Conservation (phyloP, 2,329 filamentous ascomycete genomes). For the Coniochaeta sp. region DNA sequence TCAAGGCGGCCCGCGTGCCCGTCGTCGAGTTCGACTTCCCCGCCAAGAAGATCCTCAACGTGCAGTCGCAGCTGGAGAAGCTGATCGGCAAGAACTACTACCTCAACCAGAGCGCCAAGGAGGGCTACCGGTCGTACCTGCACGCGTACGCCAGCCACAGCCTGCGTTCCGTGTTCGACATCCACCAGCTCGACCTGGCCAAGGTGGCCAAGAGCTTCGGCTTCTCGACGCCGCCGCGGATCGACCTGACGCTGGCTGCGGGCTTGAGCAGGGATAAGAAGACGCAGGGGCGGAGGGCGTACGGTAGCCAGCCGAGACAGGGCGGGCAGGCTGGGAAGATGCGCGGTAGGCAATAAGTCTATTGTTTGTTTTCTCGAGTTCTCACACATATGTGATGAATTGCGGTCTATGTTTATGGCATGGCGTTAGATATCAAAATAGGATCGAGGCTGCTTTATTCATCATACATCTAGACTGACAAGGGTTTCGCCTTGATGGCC, state of each 20-base stretch:
- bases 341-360: background rate
- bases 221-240: slow-evolving; percentile 67
- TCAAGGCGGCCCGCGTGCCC: slow-evolving; percentile 86
- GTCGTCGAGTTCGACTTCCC: slow-evolving; percentile 97
- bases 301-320: slow-evolving; percentile 58
- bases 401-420: background rate
- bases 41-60: slow-evolving; percentile 81
- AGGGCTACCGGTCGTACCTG: slow-evolving; percentile 81
- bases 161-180: slow-evolving; percentile 75
- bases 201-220: slow-evolving; percentile 83
- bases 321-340: background rate
- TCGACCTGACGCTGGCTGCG: slow-evolving; percentile 71
- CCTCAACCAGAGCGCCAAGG: slow-evolving; percentile 77
- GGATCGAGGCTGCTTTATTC: background rate
- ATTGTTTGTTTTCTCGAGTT: background rate
- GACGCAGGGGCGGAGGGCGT: slow-evolving; percentile 54
- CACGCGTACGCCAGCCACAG: slow-evolving; percentile 90
- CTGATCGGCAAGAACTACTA: slow-evolving; percentile 95
- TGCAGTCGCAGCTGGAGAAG: slow-evolving; percentile 88
- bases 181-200: slow-evolving; percentile 72
- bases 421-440: background rate
- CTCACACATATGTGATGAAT: background rate
- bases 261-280: slow-evolving; percentile 71
- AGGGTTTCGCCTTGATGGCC: no score
- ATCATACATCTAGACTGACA: background rate